phyloP scores from a whole-genome alignment of 179 eudicot species.

The Beta macrorhiza region DNA sequence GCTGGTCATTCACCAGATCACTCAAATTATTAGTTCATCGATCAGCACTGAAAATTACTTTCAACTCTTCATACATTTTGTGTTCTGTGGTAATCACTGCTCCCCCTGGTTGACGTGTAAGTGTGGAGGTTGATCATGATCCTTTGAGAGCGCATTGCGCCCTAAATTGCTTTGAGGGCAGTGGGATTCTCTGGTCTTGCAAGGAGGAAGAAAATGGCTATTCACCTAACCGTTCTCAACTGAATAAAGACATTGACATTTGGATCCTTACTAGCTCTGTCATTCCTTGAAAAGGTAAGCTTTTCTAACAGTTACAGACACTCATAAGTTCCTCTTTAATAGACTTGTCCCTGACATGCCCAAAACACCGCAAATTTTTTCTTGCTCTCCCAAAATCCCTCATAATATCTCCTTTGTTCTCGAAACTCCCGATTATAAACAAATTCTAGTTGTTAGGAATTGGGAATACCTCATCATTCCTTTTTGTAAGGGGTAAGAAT shows the following conservation, averaged over 20 bases:
- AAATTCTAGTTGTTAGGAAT: too few relatives aligned
- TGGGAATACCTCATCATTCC: too few relatives aligned
- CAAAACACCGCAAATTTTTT: too few relatives aligned
- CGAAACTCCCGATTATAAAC: too few relatives aligned
- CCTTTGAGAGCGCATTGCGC: not conserved
- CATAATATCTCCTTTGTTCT: too few relatives aligned
- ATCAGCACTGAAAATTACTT: not conserved
- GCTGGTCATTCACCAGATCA: slow-evolving; percentile 25
- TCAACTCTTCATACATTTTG: not conserved
- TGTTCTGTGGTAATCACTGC: not conserved
- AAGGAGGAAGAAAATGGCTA: not conserved
- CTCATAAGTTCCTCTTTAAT: not conserved
- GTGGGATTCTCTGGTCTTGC: not conserved
- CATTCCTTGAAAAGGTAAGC: too few relatives aligned
- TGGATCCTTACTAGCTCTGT: too few relatives aligned
- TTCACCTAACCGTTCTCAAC: not conserved
- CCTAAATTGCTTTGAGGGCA: not conserved
- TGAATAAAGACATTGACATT: not conserved
- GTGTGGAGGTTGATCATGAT: not conserved
- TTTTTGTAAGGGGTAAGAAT: too few relatives aligned
- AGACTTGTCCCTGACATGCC: too few relatives aligned
- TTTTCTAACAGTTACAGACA: not conserved
- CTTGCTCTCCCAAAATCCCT: too few relatives aligned
- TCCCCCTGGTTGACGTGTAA: not conserved
- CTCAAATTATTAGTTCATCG: slow-evolving; percentile 15